These are phyloP conservation scores for Pythium oligandrum DNA, from an alignment of 352 stramenopile species.

Conservation along the genomic window DNA sequence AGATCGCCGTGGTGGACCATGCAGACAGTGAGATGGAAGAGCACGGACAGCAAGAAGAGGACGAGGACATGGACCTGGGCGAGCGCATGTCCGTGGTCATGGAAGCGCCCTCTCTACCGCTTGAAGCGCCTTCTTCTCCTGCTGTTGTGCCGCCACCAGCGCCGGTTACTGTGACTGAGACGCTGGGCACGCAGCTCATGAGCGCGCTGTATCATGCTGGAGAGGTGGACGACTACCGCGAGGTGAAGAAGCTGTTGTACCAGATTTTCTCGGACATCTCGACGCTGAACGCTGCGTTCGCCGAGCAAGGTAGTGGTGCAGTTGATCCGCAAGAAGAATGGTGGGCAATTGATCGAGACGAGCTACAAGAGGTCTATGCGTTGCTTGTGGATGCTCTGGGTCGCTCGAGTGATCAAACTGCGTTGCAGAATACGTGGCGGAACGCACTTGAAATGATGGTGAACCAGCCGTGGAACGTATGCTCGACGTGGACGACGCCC, in stretches of 20 bases:
- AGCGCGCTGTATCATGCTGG: slow-evolving; percentile 31
- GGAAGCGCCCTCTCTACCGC: slow-evolving; percentile 2
- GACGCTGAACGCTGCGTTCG: slow-evolving; percentile 47
- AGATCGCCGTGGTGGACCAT: not conserved
- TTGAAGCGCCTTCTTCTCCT: not conserved
- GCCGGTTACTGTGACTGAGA: slow-evolving; percentile 1
- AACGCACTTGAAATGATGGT: slow-evolving; percentile 69
- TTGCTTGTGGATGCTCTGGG: slow-evolving; percentile 35
- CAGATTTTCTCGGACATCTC: slow-evolving; percentile 62
- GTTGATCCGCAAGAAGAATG: slow-evolving; percentile 26
- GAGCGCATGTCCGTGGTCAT: slow-evolving; percentile 18
- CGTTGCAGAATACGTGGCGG: slow-evolving; percentile 64
- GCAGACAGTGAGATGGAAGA: not conserved
- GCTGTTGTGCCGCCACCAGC: slow-evolving; percentile 5
- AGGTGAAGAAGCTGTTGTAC: slow-evolving; percentile 65
- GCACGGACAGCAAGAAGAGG: not conserved
- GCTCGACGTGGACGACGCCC: slow-evolving; percentile 55
- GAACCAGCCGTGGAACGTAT: slow-evolving; percentile 70
- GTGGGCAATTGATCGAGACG: slow-evolving; percentile 46
- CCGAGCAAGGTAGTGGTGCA: not conserved
- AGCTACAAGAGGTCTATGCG: slow-evolving; percentile 40
- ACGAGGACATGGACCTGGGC: slow-evolving; percentile 48
- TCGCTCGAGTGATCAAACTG: slow-evolving; percentile 26
- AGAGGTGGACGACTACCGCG: slow-evolving; percentile 38
- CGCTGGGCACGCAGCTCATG: slow-evolving; percentile 41